Percentiles rank a stretch among this genome's conserved stretches.
Conservation (phyloP, 1,284 basidiomycete genomes). For the Pascua sp. region DNA sequence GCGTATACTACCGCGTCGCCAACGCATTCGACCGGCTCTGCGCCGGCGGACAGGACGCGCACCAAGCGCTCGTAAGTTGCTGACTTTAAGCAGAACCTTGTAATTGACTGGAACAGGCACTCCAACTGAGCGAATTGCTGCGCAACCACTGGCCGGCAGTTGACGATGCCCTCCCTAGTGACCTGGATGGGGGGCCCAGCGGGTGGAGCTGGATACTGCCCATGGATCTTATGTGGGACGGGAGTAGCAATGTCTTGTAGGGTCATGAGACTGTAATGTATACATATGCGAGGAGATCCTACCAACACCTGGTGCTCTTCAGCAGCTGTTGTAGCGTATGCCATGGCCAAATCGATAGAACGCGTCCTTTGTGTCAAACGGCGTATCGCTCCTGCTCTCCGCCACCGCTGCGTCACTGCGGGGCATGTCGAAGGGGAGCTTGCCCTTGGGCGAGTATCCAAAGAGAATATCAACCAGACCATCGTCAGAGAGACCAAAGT, state of each 20-base stretch:
- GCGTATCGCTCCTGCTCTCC: conserved; percentile 6
- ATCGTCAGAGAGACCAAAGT: conserved; percentile 7
- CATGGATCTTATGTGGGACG: too few species aligned
- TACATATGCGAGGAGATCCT: too few species aligned
- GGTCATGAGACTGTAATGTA: too few species aligned
- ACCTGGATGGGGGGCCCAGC: too few species aligned
- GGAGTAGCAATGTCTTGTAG: too few species aligned
- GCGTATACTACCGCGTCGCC: neutral
- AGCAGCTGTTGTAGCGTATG: neutral
- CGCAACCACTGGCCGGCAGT: too few species aligned
- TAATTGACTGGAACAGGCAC: too few species aligned
- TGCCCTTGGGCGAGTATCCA: conserved; percentile 14
- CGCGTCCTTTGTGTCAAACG: conserved; percentile 15
- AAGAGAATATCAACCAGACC: conserved; percentile 6
- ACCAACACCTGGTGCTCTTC: too few species aligned
- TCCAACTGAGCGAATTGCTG: too few species aligned
- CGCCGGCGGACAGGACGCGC: neutral
- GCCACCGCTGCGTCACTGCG: conserved; percentile 8
- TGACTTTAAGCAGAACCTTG: neutral
- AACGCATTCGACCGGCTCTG: neutral
- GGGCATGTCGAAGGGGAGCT: conserved; percentile 17
- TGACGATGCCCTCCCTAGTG: too few species aligned
- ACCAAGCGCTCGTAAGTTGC: neutral
- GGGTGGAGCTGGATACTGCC: too few species aligned
- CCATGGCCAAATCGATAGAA: conserved; percentile 7